Conservation (phyloP, 192 early-diverging fungal genomes). For the Linnemannia elongata region DNA sequence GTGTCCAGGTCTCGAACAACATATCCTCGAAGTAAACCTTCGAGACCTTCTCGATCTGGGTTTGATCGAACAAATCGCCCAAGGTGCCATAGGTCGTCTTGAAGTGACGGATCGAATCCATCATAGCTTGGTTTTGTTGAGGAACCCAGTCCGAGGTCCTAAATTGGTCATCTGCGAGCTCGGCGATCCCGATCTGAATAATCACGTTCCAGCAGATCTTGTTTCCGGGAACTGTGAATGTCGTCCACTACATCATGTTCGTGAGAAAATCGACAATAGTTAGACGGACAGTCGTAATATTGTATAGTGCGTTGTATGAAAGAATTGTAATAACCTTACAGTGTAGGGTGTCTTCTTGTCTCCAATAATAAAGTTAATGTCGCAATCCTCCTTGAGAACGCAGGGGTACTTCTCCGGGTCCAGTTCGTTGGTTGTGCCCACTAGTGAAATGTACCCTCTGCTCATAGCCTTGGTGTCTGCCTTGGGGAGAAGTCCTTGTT, state of each 20-base stretch:
- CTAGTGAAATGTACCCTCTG: neutral
- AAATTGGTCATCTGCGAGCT: neutral
- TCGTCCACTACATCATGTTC: conserved; percentile 37
- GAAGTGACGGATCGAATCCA: conserved; percentile 11
- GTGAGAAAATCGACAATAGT: no score
- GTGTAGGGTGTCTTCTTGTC: neutral
- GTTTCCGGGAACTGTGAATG: conserved; percentile 10
- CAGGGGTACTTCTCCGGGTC: neutral
- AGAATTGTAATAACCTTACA: no score
- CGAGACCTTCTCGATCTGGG: conserved; percentile 5
- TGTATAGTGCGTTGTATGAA: no score
- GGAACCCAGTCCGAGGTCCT: conserved; percentile 26
- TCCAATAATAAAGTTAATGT: conserved; percentile 8
- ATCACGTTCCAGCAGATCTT: conserved; percentile 32
- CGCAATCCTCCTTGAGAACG: neutral
- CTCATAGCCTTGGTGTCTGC: neutral
- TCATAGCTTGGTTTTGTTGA: conserved; percentile 1
- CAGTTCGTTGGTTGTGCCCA: neutral
- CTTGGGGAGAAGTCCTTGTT: conserved; percentile 8
- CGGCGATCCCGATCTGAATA: neutral
- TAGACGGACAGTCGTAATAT: no score
- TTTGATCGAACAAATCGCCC: conserved; percentile 16
- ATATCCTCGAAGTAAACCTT: conserved; percentile 15
- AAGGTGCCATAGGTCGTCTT: conserved; percentile 10
- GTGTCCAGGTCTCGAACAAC: neutral